Base-by-base conservation (phyloP, 2,329 filamentous ascomycete genomes). In the Apiospora hydei region DNA sequence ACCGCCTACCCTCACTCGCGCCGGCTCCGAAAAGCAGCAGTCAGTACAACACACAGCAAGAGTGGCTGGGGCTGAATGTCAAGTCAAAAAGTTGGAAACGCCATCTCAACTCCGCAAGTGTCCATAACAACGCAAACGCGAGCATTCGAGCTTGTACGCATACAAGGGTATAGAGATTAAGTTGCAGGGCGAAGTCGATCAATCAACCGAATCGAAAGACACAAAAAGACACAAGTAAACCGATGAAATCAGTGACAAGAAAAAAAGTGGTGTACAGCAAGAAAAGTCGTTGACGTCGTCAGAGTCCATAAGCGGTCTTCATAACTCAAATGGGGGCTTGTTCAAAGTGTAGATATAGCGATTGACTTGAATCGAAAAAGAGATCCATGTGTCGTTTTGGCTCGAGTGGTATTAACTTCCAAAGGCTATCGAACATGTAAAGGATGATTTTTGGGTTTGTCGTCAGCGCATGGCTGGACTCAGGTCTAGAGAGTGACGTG, bases 241-340 rank as follows among this genome's bases (percentile, higher is more conserved):
- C 57, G 34, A 61, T 34, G 26, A 38, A 21, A 61, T 34, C 18
- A 61, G 30, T 30, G 34, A 41, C 18, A 41, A 10, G n/a, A n/a
- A n/a, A 73, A 71, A 49, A 61, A 72, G 73, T 74, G 69, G 18
- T 61, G 53, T 72, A 68, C 70, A 73, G 69, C 41, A 72, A 73
- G 66, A 46, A 47, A 44, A 72, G 74, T 77, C 76, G 70, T 77
- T 70, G 71, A 72, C 76, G 72, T 77, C 76, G 76, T 77, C 72
- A 77, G 72, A 64, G 74, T 76, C 75, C 76, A 74, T 75, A 71
- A 71, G 57, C 69, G 71, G 73, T 75, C 68, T 75, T 77, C 75
- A 73, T 77, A 76, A 51, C 51, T 61, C 69, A 51, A 75, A 75
- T 69, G 73, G 69, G 72, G 70, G 71, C 57, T 70, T 70, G 67